phyloP scores from a whole-genome alignment of 2,329 filamentous ascomycete species.

The Aspergillus sp. region DNA sequence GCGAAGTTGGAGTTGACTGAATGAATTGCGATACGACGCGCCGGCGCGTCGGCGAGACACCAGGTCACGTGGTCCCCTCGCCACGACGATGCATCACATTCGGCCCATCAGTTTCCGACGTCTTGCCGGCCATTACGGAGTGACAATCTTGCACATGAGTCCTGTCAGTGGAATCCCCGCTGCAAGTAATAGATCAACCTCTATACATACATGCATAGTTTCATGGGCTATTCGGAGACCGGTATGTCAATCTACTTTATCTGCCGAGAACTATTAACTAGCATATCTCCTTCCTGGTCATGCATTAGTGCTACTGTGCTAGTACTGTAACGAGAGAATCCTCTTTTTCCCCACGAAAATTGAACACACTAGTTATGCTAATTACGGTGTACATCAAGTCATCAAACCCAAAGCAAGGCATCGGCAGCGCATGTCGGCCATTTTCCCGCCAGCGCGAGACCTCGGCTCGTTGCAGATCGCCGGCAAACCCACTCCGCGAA shows the following conservation, averaged over 20 bases:
- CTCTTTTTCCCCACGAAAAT: too few relatives aligned
- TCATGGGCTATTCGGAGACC: neutral
- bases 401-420: neutral
- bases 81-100: neutral
- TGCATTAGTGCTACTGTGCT: too few relatives aligned
- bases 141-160: too few relatives aligned
- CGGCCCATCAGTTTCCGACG: neutral
- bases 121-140: too few relatives aligned
- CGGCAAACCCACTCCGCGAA: neutral
- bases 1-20: neutral
- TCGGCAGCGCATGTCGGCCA: neutral
- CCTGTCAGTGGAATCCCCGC: too few relatives aligned
- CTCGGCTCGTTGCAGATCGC: neutral
- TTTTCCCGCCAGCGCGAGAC: neutral
- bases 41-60: slow-evolving; percentile 18
- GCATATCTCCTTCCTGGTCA: neutral
- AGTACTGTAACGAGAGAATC: too few relatives aligned
- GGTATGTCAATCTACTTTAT: neutral
- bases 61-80: slow-evolving; percentile 21
- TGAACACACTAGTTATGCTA: neutral
- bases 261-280: neutral
- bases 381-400: neutral
- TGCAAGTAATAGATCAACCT: too few relatives aligned
- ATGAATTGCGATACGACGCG: slow-evolving; percentile 19
- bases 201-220: too few relatives aligned